Base-by-base conservation (phyloP, 345 rosid species). In the Salix koriyanagi region DNA sequence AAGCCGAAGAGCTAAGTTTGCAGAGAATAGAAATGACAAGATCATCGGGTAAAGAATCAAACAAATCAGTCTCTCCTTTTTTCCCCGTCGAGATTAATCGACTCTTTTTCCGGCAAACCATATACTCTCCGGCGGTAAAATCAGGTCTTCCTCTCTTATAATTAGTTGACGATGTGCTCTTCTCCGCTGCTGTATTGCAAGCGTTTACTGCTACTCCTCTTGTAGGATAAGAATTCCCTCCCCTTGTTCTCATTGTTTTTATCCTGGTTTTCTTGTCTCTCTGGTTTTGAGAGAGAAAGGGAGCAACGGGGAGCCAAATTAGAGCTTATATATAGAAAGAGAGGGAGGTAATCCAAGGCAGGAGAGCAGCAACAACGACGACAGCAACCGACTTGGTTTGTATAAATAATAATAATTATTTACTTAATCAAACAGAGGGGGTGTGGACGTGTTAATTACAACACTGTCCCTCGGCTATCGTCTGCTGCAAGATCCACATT, bases 21-120 rank as follows among this genome's bases (percentile, higher is more conserved):
- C 86, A 79, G 26, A 94, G 89, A 42, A 94, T 90, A 61, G 77
- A 85, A 46, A 87, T 75, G 70, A 94, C 90, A 80, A 94, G 90
- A 85, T 94, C 98, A 65, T 94, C 97, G 0, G 98, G 97, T 14
- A 94, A 83, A 21, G 83, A 67, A 75, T 92, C 95, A 19, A 94
- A 85, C 30, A 87, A 81, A 77, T 92, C 94, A 48, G 67, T 42
- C 14, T 71, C 73, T 25, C 76, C 64, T 13, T 70, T 21, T 69
- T 6, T 37, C 19, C 71, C 85, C 72, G 83, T 83, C 69, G 78
- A 74, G 25, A 83, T 9, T 23, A 58, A 23, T 56, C 89, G 73
- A 10, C 67, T 88, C 32, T 85, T 85, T 79, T 87, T 89, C 71
- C 81, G 80, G 81, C 39, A 13, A 71, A 52, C 36, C 58, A 62